Percentiles rank a stretch among this genome's conserved stretches.
Evolutionary conservation across 768 basidiomycete genomes (phyloP).

Genomic region (Lentinula boryana): DNA sequence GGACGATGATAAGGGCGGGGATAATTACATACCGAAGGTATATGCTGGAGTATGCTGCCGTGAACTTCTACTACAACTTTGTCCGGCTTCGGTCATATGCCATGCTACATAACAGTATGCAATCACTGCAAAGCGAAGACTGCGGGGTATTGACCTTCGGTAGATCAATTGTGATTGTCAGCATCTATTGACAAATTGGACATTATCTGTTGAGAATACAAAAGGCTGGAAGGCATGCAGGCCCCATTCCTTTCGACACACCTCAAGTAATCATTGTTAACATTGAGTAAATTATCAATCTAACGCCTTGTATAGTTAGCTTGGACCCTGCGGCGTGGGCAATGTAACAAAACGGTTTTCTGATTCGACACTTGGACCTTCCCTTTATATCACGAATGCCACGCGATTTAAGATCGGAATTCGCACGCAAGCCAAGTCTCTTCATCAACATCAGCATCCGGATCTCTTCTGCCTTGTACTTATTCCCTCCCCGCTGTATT

Average conservation of each 20-base stretch:
- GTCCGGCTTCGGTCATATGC: not conserved
- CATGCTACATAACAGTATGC: no score
- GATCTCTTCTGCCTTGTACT: not conserved
- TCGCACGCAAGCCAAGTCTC: not conserved
- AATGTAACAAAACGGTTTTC: not conserved
- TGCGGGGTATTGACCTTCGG: not conserved
- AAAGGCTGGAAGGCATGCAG: no score
- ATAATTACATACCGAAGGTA: not conserved
- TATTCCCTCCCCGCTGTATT: not conserved
- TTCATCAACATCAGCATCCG: constrained; percentile 3
- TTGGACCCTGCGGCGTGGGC: no score
- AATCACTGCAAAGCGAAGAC: not conserved
- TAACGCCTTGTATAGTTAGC: no score
- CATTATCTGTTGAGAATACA: not conserved
- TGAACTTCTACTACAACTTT: not conserved
- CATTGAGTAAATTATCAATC: not conserved
- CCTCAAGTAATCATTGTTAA: not conserved
- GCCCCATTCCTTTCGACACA: no score
- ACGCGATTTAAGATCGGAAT: not conserved
- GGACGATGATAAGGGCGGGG: not conserved
- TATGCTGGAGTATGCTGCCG: not conserved
- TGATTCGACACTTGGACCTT: not conserved
- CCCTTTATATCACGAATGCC: not conserved
- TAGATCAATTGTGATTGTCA: not conserved
- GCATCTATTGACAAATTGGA: not conserved